These are phyloP conservation scores for Eucalyptus rudis DNA, from an alignment of 345 rosid species.

Conservation along the genomic window DNA sequence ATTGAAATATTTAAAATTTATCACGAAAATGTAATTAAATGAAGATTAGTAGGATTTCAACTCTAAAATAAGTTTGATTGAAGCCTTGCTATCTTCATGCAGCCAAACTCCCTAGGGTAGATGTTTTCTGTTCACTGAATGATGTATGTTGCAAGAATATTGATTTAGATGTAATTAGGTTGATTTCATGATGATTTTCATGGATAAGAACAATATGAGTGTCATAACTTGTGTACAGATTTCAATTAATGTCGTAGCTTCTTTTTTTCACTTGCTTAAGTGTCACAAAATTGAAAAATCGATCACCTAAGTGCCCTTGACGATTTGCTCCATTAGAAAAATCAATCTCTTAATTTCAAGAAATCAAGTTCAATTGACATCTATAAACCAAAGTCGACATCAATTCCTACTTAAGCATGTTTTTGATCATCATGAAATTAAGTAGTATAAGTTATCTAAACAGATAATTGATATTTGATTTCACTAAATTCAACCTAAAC, in stretches of 20 bases:
- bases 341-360: neutral
- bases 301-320: neutral
- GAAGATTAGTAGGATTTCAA: too few species aligned
- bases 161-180: neutral
- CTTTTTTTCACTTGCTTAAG: neutral
- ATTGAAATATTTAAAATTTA: too few species aligned
- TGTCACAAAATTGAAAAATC: neutral
- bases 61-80: neutral
- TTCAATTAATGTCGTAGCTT: too few species aligned
- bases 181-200: neutral
- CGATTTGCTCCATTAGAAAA: too few species aligned
- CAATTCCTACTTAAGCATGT: too few species aligned
- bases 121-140: too few species aligned
- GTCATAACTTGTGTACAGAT: neutral
- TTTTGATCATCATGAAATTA: neutral
- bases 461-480: neutral
- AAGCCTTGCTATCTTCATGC: neutral
- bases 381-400: neutral
- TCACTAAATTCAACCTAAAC: neutral
- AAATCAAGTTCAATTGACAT: neutral
- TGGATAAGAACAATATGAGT: neutral
- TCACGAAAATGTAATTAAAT: too few species aligned
- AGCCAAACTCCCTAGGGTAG: neutral
- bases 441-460: neutral
- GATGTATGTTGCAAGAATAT: neutral